phyloP scores from a whole-genome alignment of 495 filamentous ascomycete genomes.

The Podospora fimiseda region DNA sequence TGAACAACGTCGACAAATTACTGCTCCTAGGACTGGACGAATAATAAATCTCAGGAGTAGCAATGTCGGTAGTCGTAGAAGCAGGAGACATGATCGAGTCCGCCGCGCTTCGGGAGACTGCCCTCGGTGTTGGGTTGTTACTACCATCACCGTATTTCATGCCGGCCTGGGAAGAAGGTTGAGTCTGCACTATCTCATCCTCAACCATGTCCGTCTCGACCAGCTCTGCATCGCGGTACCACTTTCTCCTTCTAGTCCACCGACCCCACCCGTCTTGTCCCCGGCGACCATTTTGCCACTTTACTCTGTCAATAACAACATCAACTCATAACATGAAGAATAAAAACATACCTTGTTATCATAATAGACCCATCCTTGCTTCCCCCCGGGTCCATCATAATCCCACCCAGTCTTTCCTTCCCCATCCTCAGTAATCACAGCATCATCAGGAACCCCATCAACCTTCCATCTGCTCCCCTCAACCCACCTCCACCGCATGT shows the following conservation, averaged over 20 bases:
- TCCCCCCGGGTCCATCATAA: conserved; percentile 51
- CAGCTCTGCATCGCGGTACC: conserved; percentile 93
- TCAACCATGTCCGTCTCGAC: conserved; percentile 61
- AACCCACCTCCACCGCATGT: conserved; percentile 85
- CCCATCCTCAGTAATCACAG: conserved; percentile 39
- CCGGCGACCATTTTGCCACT: conserved; percentile 91
- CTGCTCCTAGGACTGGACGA: neutral
- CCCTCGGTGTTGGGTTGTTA: neutral
- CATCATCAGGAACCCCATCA: conserved; percentile 61
- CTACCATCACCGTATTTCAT: neutral
- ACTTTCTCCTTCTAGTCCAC: conserved; percentile 90
- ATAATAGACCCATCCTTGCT: conserved; percentile 90
- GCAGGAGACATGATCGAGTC: neutral
- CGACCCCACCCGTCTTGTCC: conserved; percentile 90
- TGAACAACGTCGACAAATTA: neutral
- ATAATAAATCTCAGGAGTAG: neutral
- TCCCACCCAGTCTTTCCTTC: conserved; percentile 38
- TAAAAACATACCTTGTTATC: conserved; percentile 75
- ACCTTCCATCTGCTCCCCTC: conserved; percentile 78
- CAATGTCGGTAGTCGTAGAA: neutral
- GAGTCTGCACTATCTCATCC: conserved; percentile 14
- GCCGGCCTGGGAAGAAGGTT: conserved; percentile 15
- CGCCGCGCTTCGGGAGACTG: too few relatives aligned
- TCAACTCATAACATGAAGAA: neutral
- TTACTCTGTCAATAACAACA: conserved; percentile 4